phyloP scores from a whole-genome alignment of 1,139 yeast species.

The Pichia sp. region DNA sequence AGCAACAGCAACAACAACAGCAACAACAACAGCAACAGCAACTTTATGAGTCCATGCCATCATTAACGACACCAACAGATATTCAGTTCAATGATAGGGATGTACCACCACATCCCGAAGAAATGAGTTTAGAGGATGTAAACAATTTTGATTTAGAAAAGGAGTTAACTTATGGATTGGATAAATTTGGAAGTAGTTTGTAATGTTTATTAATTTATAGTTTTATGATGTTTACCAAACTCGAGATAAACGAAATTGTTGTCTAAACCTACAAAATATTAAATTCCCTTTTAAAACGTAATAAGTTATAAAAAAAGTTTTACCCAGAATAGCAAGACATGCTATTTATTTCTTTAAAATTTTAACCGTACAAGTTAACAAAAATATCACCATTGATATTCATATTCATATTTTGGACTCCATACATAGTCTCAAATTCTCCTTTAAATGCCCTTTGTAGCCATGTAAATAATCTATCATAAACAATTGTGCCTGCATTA shows the following conservation, averaged over 20 bases:
- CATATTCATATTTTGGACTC: neutral
- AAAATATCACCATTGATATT: conserved; percentile 3
- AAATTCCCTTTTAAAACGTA: neutral
- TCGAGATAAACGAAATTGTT: neutral
- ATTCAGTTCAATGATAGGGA: conserved; percentile 31
- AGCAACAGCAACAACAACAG: conserved; percentile 21
- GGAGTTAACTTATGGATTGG: conserved; percentile 55
- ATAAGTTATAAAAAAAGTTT: neutral
- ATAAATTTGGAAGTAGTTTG: conserved; percentile 31
- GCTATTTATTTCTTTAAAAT: neutral
- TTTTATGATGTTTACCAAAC: neutral
- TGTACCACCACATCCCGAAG: conserved; percentile 39
- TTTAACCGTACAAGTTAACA: conserved; percentile 19
- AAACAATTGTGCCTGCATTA: conserved; percentile 61
- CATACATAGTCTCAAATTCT: conserved; percentile 27
- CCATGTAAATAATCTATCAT: conserved; percentile 59
- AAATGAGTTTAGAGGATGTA: conserved; percentile 26
- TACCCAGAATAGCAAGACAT: neutral
- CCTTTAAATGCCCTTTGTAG: conserved; percentile 48
- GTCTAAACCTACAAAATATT: neutral
- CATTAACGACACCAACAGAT: conserved; percentile 26
- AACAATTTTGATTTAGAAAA: conserved; percentile 41
- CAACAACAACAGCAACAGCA: conserved; percentile 10
- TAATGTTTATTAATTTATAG: neutral
- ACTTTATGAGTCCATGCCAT: conserved; percentile 6